Evolutionary conservation across 2,329 filamentous ascomycete genomes (phyloP).

Genomic region (Xylaria sp.): DNA sequence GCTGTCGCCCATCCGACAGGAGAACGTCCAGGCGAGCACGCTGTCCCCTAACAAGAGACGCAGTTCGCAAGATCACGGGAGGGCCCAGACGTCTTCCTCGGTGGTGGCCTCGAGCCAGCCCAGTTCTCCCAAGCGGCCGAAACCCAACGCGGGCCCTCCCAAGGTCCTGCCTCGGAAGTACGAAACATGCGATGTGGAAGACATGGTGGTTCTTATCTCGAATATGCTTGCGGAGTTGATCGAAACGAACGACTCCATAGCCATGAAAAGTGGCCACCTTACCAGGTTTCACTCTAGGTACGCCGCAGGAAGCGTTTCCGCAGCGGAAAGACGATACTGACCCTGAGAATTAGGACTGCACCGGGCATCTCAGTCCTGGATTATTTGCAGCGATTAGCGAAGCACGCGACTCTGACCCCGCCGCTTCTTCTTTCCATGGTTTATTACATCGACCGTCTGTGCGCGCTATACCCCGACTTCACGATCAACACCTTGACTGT

Average conservation of each 20-base stretch:
- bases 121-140: constrained; percentile 56
- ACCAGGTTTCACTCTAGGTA: constrained; percentile 95
- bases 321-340: constrained; percentile 10
- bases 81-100: constrained; percentile 31
- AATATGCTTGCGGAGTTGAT: constrained; percentile 97
- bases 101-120: constrained; percentile 38
- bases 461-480: constrained; percentile 88
- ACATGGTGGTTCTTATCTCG: constrained; percentile 87
- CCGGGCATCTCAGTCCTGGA: constrained; percentile 94
- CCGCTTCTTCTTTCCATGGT: constrained; percentile 98
- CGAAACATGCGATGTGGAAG: constrained; percentile 78
- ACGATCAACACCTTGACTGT: constrained; percentile 96
- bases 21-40: constrained; percentile 20
- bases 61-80: constrained; percentile 45
- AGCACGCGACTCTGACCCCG: constrained; percentile 89
- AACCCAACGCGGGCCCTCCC: constrained; percentile 51
- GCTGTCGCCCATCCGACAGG: constrained; percentile 24
- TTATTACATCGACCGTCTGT: constrained; percentile 96
- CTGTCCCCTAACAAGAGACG: constrained; percentile 48
- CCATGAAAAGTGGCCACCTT: constrained; percentile 80
- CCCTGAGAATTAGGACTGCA: constrained; percentile 52
- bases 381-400: constrained; percentile 89
- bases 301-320: constrained; percentile 14
- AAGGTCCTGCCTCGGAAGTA: constrained; percentile 73
- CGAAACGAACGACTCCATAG: constrained; percentile 85